Evolutionary conservation across 1,139 yeast species (phyloP), one percentile per base, ranked within the genome.

Genomic region (Debaryomyces subglobosus): DNA sequence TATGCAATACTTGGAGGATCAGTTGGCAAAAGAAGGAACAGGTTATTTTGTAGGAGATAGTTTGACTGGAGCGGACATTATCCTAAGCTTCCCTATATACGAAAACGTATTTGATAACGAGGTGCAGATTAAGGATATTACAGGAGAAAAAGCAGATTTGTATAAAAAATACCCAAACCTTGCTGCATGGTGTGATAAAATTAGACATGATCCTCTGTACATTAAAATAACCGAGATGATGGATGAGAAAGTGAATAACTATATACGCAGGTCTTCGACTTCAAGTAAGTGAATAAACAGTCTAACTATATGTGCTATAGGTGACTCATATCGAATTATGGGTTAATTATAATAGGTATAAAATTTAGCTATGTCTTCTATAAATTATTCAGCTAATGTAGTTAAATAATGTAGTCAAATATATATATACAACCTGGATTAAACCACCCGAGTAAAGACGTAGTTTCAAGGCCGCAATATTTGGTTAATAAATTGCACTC

Each of bases 61-160:
- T 50, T 65, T 84, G 46, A 71, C 84, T 1, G 87, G 75, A 2
- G 89, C 89, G 2, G 90, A 85, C 58, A 70, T 85, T 43, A 74
- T 82, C 20, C 60, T 79, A 47, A 68, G 72, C 20, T 80, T 74
- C 64, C 81, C 82, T 0, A 51, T 74, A 23, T 66, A 67, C 51
- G 79, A 74, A 53, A 74, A 73, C 50, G 56, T 73, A 2, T 74
- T 74, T 53, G 78, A 74, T 53, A 74, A 74, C 52, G 72, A 68
- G 49, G 66, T 58, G 2, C 76, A 73, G 1, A 68, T 71, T 3
- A 58, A 58, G 45, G 71, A 69, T 36, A 63, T 71, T 16, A 65
- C 72, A 3, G 69, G 71, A 6, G 72, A 67, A 29, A 72, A 72
- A 46, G 53, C 62, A 42, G 68, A 71, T 46, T 57, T 74, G 35